Conservation (phyloP, 148 eudicot genomes). For the Rhododendron ferrugineum region DNA sequence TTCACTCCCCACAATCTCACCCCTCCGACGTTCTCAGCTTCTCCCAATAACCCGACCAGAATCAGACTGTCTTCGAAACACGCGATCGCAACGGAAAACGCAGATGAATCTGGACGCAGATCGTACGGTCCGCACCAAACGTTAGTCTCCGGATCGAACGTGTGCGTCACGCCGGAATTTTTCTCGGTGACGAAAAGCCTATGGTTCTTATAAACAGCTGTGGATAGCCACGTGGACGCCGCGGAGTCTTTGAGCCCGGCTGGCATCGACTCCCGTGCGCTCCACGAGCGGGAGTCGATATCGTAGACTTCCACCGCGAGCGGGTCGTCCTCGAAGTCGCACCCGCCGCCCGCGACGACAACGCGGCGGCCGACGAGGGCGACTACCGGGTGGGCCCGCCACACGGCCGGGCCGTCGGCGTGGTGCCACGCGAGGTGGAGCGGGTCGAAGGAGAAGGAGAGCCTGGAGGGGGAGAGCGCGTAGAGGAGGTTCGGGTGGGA, state of each 20-base stretch:
- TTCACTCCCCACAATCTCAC: constrained; percentile 44
- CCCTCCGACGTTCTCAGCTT: constrained; percentile 12
- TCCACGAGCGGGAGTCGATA: constrained; percentile 38
- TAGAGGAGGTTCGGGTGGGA: constrained; percentile 41
- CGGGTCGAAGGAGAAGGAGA: constrained; percentile 50
- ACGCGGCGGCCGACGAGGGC: neutral
- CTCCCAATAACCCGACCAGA: constrained; percentile 36
- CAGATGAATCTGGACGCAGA: constrained; percentile 30
- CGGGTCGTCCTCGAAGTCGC: neutral
- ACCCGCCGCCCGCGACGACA: constrained; percentile 15
- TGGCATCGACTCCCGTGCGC: constrained; percentile 47
- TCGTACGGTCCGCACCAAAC: constrained; percentile 42
- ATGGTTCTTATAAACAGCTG: constrained; percentile 19
- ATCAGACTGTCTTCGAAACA: constrained; percentile 32
- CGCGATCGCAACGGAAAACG: constrained; percentile 30
- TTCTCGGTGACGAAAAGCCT: constrained; percentile 41
- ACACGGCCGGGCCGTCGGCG: neutral
- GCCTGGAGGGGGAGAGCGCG: constrained; percentile 21
- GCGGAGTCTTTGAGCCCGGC: constrained; percentile 34
- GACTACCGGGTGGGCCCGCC: neutral
- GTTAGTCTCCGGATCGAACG: constrained; percentile 29
- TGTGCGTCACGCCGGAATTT: constrained; percentile 40
- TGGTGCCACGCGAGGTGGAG: constrained; percentile 21
- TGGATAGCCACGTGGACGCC: constrained; percentile 53
- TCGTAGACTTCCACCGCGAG: constrained; percentile 7